Base-by-base conservation (phyloP, 129 eudicot species). In the Artemisia tridentata region DNA sequence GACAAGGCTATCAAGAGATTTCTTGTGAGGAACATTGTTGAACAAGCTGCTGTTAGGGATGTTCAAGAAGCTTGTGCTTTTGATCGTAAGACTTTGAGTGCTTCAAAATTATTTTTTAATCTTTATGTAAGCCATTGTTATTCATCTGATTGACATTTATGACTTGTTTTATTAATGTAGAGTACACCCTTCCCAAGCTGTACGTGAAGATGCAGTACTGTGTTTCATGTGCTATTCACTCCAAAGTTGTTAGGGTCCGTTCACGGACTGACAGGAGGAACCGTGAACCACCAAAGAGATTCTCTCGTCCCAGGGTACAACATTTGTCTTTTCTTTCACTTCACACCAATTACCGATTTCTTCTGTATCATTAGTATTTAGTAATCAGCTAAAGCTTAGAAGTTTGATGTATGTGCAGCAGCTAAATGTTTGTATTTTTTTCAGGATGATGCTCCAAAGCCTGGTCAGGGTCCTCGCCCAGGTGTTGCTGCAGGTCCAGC, bases 31-130 rank as follows among this genome's bases (percentile, higher is more conserved):
- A 86, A 87, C 89, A 90, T 90, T 1, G 91, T 87, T 63, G 95
- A 90, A 62, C 97, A 90, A 83, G 91, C 88, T 47, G 96, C 88
- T 45, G 93, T 90, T n/a, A 82, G 96, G 85, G 96, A 90, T 82
- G 90, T 90, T 49, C 93, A 90, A 72, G 93, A 90, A 77, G 93
- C 93, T 4, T 90, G 96, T 80, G 93, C 92, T 5, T 82, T 82
- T 80, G 96, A 86, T 21, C 63, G 96, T 90, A 72, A 67, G 81
- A 71, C 2, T 48, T 6, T 34, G 16, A 1, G 45, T 61, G 10
- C 38, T 60, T 17, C 0, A 5, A 0, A 27, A 12, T 3, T 15
- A 2, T 61, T 9, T 0, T 54, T 1, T 67, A 18, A 20, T 17
- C 5, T 38, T 65, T 38, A 18, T 56, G 23, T 23, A 3, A 18